Conservation (phyloP, 495 filamentous ascomycete species). For the Aspergillus bridgeri region DNA sequence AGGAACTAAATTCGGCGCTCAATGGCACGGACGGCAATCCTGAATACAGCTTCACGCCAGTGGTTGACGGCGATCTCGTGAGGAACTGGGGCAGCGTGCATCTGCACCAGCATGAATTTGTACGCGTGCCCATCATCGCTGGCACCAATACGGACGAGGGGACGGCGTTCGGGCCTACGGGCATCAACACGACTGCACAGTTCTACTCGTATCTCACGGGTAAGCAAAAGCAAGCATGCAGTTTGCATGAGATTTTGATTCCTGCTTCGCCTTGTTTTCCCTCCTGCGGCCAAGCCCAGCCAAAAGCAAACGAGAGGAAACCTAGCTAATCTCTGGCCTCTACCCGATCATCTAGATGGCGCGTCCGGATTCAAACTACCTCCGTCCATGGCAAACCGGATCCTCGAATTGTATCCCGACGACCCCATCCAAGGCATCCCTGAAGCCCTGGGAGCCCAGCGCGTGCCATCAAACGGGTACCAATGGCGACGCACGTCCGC, state of each 20-base stretch:
- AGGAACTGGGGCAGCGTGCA: slow-evolving; percentile 31
- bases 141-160: slow-evolving; percentile 53
- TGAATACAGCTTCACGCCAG: slow-evolving; percentile 39
- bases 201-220: slow-evolving; percentile 43
- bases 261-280: background rate
- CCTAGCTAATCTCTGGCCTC: background rate
- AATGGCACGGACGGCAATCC: slow-evolving; percentile 30
- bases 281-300: background rate
- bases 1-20: slow-evolving; percentile 37
- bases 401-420: slow-evolving; percentile 50
- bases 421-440: slow-evolving; percentile 46
- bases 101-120: slow-evolving; percentile 35
- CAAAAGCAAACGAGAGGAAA: background rate
- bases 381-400: slow-evolving; percentile 31
- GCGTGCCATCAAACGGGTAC: slow-evolving; percentile 31
- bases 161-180: slow-evolving; percentile 37
- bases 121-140: slow-evolving; percentile 47
- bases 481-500: slow-evolving; percentile 53
- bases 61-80: slow-evolving; percentile 52
- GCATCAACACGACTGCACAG: slow-evolving; percentile 44
- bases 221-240: slow-evolving; percentile 14
- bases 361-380: slow-evolving; percentile 30
- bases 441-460: slow-evolving; percentile 38
- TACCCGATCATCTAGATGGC: slow-evolving; percentile 15
- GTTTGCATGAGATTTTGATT: background rate